phyloP scores from a whole-genome alignment of 2,329 filamentous ascomycete genomes.

The Apiospora kogelbergensis region DNA sequence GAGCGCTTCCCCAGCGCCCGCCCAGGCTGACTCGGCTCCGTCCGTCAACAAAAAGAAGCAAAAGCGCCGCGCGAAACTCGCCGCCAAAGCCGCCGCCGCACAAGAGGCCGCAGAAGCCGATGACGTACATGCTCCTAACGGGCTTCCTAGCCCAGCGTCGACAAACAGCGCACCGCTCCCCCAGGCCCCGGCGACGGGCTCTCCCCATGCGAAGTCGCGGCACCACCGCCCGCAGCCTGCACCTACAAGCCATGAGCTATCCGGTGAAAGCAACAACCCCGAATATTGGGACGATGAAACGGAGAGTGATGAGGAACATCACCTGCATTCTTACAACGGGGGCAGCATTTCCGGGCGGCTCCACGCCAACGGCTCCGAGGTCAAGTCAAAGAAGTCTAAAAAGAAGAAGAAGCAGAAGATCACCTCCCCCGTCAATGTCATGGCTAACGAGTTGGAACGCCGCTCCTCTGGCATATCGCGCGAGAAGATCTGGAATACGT shows the following conservation, averaged over 20 bases:
- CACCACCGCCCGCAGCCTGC: slow-evolving; percentile 33
- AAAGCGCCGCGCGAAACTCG: slow-evolving; percentile 85
- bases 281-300: slow-evolving; percentile 55
- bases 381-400: slow-evolving; percentile 62
- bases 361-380: slow-evolving; percentile 35
- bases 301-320: slow-evolving; percentile 56
- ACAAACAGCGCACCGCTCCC: slow-evolving; percentile 26
- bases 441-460: slow-evolving; percentile 17
- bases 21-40: slow-evolving; percentile 36
- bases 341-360: slow-evolving; percentile 38
- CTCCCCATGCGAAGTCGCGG: slow-evolving; percentile 12
- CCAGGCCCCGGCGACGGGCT: not conserved
- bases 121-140: slow-evolving; percentile 35
- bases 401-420: slow-evolving; percentile 67
- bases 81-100: slow-evolving; percentile 63
- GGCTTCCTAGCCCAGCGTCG: slow-evolving; percentile 38
- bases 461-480: slow-evolving; percentile 54
- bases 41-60: slow-evolving; percentile 90
- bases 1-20: slow-evolving; percentile 28
- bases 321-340: slow-evolving; percentile 36
- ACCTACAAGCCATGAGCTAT: slow-evolving; percentile 22
- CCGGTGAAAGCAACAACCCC: slow-evolving; percentile 21
- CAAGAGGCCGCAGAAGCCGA: slow-evolving; percentile 34
- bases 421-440: slow-evolving; percentile 20
- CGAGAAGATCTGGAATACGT: slow-evolving; percentile 97